Percentiles rank a stretch among this genome's conserved stretches.
phyloP scores from a whole-genome alignment of 2,329 filamentous ascomycete species.

The Talaromyces sp. region DNA sequence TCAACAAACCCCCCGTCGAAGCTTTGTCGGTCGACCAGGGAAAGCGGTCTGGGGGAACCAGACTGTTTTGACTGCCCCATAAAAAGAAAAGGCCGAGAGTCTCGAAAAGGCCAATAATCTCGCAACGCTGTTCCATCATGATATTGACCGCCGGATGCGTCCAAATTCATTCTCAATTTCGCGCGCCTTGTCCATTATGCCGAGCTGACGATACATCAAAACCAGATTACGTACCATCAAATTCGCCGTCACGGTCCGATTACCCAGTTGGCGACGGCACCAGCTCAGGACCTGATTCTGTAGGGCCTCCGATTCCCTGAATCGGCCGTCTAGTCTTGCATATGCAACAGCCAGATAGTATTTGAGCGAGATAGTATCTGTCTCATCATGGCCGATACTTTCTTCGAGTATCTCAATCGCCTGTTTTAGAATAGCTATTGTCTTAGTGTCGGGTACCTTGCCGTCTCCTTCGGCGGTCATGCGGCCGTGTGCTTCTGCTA shows the following conservation, averaged over 20 bases:
- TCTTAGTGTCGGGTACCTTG: constrained; percentile 15
- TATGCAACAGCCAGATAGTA: constrained; percentile 22
- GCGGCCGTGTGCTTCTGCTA: constrained; percentile 21
- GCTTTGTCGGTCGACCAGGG: too few species aligned
- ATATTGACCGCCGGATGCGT: constrained; percentile 10
- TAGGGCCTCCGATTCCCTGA: constrained; percentile 18
- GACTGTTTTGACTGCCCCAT: background rate
- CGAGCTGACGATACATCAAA: constrained; percentile 22
- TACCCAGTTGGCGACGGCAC: constrained; percentile 18
- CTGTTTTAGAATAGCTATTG: constrained; percentile 17
- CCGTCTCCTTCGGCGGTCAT: constrained; percentile 21
- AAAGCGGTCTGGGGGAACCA: background rate
- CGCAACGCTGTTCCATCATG: background rate
- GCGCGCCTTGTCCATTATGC: constrained; percentile 21
- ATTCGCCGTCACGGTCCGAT: constrained; percentile 15
- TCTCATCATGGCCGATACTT: constrained; percentile 17
- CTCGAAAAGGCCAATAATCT: background rate
- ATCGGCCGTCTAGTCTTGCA: constrained; percentile 19
- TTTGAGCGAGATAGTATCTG: constrained; percentile 21
- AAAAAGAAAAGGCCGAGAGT: background rate
- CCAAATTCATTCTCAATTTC: constrained; percentile 21
- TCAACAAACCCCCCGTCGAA: background rate
- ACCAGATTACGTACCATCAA: constrained; percentile 21
- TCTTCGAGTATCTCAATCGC: constrained; percentile 19
- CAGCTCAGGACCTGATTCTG: constrained; percentile 19